Evolutionary conservation across 805 yeast genomes (phyloP).

Genomic region (Sporopachydermia lactativora): DNA sequence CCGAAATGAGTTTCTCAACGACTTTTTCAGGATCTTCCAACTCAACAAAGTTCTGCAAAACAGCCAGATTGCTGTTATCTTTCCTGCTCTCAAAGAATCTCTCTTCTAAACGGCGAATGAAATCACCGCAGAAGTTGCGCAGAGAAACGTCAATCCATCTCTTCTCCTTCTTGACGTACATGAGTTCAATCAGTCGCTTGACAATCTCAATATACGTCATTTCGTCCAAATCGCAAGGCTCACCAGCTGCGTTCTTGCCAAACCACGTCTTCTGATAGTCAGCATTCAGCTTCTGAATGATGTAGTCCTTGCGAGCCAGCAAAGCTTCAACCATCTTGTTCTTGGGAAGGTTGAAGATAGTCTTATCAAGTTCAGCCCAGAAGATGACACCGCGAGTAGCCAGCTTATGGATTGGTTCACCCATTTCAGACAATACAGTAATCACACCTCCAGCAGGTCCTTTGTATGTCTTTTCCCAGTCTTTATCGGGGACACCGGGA

Average conservation of each 20-base stretch:
- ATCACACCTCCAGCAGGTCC: conserved; percentile 94
- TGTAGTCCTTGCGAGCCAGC: conserved; percentile 70
- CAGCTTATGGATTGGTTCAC: conserved; percentile 97
- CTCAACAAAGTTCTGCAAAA: conserved; percentile 59
- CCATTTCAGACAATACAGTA: conserved; percentile 97
- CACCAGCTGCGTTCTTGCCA: conserved; percentile 55
- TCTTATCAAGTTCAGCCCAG: conserved; percentile 96
- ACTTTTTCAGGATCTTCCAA: conserved; percentile 53
- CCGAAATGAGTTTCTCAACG: conserved; percentile 42
- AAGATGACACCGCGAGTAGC: conserved; percentile 96
- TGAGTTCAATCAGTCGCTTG: conserved; percentile 71
- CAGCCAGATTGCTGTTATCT: conserved; percentile 31
- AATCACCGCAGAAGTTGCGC: conserved; percentile 77
- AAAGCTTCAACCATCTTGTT: conserved; percentile 72
- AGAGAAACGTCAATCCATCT: conserved; percentile 84
- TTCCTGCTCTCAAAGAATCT: conserved; percentile 56
- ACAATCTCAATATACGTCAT: conserved; percentile 94
- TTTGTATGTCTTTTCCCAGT: conserved; percentile 93
- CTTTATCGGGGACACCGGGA: conserved; percentile 72
- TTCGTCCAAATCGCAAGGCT: conserved; percentile 82
- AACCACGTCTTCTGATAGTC: conserved; percentile 99
- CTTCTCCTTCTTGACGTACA: conserved; percentile 63
- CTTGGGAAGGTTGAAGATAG: conserved; percentile 84
- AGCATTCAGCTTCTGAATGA: conserved; percentile 73
- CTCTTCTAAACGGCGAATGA: conserved; percentile 91